Evolutionary conservation across 352 stramenopile genomes (phyloP).

Genomic region (Globisporangium radiosum): DNA sequence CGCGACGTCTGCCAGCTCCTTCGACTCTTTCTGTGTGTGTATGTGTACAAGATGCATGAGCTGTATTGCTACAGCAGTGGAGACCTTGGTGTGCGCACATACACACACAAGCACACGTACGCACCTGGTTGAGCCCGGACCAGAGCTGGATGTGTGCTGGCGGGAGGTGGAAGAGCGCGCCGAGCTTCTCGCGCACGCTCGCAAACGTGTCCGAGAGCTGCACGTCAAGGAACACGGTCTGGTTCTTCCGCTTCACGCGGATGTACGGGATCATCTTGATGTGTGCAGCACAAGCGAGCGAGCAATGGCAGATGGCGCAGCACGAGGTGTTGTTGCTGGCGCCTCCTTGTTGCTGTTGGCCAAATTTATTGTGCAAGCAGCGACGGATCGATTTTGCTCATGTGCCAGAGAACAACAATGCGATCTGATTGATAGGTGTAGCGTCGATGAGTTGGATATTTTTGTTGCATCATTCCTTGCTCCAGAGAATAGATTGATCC

Average conservation of each 20-base stretch:
- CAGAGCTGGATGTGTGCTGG: constrained; percentile 64
- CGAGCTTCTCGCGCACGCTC: constrained; percentile 78
- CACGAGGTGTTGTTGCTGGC: no score
- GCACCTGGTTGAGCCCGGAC: constrained; percentile 55
- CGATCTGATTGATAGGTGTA: no score
- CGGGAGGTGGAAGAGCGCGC: constrained; percentile 51
- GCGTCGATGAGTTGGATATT: no score
- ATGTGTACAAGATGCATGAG: no score
- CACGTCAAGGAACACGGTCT: constrained; percentile 86
- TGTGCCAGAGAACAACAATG: no score
- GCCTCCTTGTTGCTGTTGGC: no score
- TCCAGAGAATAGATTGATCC: neutral
- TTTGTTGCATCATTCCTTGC: no score
- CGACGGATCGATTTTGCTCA: no score
- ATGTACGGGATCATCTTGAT: constrained; percentile 60
- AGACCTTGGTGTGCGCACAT: no score
- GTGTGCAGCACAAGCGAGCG: neutral
- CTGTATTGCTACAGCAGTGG: no score
- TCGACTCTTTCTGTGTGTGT: constrained; percentile 43
- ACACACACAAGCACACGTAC: neutral
- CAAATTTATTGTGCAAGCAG: no score
- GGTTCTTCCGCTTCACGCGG: constrained; percentile 82
- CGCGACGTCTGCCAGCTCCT: constrained; percentile 72
- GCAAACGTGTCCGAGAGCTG: constrained; percentile 74
- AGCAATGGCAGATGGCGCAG: neutral